Conservation (phyloP, 106 monocot genomes). For the Dendrobium officinale region DNA sequence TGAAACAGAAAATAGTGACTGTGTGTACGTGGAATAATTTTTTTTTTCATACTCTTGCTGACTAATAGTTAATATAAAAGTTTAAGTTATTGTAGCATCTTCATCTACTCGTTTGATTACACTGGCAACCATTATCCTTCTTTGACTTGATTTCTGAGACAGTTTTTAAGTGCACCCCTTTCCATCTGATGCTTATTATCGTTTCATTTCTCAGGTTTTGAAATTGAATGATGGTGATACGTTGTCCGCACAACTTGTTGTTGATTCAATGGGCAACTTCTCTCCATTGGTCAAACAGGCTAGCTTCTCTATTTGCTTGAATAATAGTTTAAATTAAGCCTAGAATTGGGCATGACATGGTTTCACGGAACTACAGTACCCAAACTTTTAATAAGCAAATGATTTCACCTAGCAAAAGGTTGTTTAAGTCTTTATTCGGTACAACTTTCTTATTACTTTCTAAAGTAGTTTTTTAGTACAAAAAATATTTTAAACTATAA, state of each 20-base stretch:
- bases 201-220: slow-evolving; percentile 34
- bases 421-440: too few species aligned
- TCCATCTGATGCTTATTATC: neutral
- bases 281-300: slow-evolving; percentile 89
- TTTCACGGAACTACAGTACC: neutral
- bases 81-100: neutral
- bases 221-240: slow-evolving; percentile 54
- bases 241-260: slow-evolving; percentile 57
- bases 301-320: slow-evolving; percentile 11
- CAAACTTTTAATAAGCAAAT: too few species aligned
- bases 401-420: too few species aligned
- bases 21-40: neutral
- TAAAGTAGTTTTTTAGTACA: too few species aligned
- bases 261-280: slow-evolving; percentile 98
- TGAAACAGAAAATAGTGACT: neutral
- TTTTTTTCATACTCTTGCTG: too few species aligned
- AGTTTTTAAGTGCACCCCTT: neutral
- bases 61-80: too few species aligned
- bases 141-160: neutral
- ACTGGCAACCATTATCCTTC: neutral
- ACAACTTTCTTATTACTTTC: too few species aligned
- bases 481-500: too few species aligned
- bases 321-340: neutral
- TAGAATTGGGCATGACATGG: neutral
- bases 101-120: neutral